Base-by-base conservation (phyloP, 108 stramenopile genomes). In the Heterococcus sp. region DNA sequence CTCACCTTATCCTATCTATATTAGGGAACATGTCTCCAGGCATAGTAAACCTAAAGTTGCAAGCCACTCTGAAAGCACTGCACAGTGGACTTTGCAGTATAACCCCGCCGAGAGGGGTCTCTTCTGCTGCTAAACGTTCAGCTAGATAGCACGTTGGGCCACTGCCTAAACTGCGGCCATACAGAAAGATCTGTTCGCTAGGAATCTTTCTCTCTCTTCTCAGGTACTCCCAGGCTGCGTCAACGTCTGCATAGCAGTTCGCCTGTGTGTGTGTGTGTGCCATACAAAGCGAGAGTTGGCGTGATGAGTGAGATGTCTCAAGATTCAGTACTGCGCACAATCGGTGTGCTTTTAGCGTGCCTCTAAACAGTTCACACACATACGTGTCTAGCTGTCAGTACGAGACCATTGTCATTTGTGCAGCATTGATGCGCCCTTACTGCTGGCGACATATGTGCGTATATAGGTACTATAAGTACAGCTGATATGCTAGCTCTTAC, bases 131-230 rank as follows among this genome's bases (percentile, higher is more conserved):
- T 65, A 95, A 91, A 77, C 94, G 91, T 65, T 90, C 75, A 0
- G 97, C 96, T 39, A 98, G 80, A 83, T 96, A 95, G 78, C 95
- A 95, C 30, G 93, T 93, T 1, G 97, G 96, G 1, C 97, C 97
- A 3, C 91, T 92, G 2, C 97, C 97, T 29, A 96, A 86, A 14
- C 94, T 95, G 73, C 96, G 85, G 3, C 96, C 96, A 79, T 95
- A 91, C 65, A 98, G 79, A 3, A 98, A 89, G 82, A 98, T 92
- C 69, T 92, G 93, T 80, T 91, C 90, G 26, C 95, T 92, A 72
- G 89, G 88, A 3, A 96, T 67, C 26, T 91, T 83, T 66, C 92
- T 75, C 28, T 91, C 91, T 38, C 87, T 81, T 1, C 91, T 73
- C 34, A 98, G 86, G 80, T 95, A 94, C 36, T 91, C 86, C 78